Evolutionary conservation across 1,284 basidiomycete genomes (phyloP).

Genomic region (Leccinum fallax): DNA sequence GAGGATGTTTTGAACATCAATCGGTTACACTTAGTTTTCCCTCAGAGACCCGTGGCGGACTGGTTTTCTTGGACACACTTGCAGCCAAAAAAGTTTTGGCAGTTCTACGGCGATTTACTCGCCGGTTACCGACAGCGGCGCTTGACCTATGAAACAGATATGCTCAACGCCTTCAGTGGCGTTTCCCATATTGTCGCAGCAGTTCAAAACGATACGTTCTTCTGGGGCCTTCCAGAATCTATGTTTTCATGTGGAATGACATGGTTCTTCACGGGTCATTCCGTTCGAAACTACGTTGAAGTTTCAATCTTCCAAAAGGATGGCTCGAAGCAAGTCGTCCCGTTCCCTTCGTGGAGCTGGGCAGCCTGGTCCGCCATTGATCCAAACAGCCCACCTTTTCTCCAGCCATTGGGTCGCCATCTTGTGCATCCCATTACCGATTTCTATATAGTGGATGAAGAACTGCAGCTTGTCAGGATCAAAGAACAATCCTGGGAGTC

Average conservation of each 20-base stretch:
- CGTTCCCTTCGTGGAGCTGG: slow-evolving; percentile 8
- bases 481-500: slow-evolving; percentile 1
- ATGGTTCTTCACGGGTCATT: slow-evolving; percentile 11
- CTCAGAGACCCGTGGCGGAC: neutral
- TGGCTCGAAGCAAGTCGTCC: slow-evolving; percentile 3
- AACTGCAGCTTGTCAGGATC: slow-evolving; percentile 6
- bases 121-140: slow-evolving; percentile 13
- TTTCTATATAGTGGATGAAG: slow-evolving; percentile 18
- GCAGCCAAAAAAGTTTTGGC: neutral
- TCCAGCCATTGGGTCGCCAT: neutral
- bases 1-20: neutral
- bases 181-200: slow-evolving; percentile 3
- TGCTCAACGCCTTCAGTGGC: slow-evolving; percentile 19
- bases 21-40: slow-evolving; percentile 1
- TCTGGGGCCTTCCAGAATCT: slow-evolving; percentile 24
- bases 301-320: slow-evolving; percentile 11
- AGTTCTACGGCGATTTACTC: slow-evolving; percentile 8
- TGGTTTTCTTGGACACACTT: slow-evolving; percentile 7
- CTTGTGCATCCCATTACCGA: neutral
- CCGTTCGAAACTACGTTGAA: slow-evolving; percentile 2
- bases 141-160: slow-evolving; percentile 15
- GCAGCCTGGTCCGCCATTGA: slow-evolving; percentile 14
- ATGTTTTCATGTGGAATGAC: slow-evolving; percentile 16
- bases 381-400: no score
- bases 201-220: slow-evolving; percentile 18